Base-by-base conservation (phyloP, 2,329 filamentous ascomycete genomes). In the Juglanconis sp. region DNA sequence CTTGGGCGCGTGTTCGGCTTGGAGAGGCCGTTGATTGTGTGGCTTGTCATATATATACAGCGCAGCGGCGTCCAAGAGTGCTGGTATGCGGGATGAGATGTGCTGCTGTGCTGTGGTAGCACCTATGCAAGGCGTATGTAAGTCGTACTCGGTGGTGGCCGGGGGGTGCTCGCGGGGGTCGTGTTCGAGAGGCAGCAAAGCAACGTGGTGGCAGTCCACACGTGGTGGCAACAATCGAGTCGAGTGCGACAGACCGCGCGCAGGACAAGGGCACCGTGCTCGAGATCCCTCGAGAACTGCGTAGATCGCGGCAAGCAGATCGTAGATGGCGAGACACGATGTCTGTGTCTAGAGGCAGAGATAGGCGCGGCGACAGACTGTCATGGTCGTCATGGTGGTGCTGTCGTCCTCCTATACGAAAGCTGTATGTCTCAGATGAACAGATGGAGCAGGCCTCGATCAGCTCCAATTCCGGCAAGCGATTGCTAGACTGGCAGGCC, bases 1-100 rank as follows among this genome's bases (percentile, higher is more conserved):
- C 60, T 48, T 47, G 51, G 61, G 60, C 59, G 62, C 60, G 60
- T 64, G 62, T 60, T 54, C 60, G 56, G 60, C 60, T 54, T 62
- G 56, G 51, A 64, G 62, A 62, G 62, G 60, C 54, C 49, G 60
- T 62, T 48, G 54, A 17, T 47, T 50, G 49, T 55, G 62, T 62
- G 56, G 62, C 62, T 62, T 59, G 51, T 62, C 59, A 64, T 64
- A 62, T 64, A 64, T 64, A 57, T 56, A 56, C 46, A 48, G 9
- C 46, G 24, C 46, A 34, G 31, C 46, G 46, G 46, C 46, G 17
- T 31, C 31, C 46, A 31, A 48, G 10, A 48, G 10, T 48, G 38
- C 55, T 44, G 55, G 47, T 53, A 59, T 57, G 62, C 62, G 59
- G 62, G 60, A 62, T 57, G 60, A 49, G 60, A 56, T 38, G 56